Evolutionary conservation across 176 grass and related monocot genomes (phyloP), one percentile per base, ranked within the genome.

Genomic region (Puya raimondii): DNA sequence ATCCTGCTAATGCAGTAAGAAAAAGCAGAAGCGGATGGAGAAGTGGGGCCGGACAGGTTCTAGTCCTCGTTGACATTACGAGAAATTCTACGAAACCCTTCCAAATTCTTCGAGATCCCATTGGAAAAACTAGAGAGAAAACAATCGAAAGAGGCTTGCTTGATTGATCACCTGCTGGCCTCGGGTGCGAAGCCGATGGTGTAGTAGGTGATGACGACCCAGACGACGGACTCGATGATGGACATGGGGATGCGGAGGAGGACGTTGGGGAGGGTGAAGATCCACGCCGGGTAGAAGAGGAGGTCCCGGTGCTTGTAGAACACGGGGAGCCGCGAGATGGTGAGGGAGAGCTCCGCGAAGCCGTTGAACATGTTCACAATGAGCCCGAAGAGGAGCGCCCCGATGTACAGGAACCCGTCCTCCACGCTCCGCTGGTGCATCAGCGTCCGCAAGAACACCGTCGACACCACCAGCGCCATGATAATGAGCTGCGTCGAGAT

Each of bases 291-390:
- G 70, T 93, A 91, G 85, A 99, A 93, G 72, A 88, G 87, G 47
- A 99, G 87, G 72, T 99, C 90, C 29, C 94, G 83, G 72, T 99
- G 94, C 75, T 93, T 99, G 87, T 74, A 99, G 87, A 99, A 99
- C 68, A 99, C 94, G 3, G 87, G 94, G 53, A 99, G 86, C 66
- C 94, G 83, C 69, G 82, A 83, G 48, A 99, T 88, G 57, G 85
- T 67, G n/a, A 99, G 75, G 23, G 94, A 76, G 54, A 99, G 87
- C 87, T 99, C 94, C 54, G 94, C 84, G 68, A 99, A 86, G 50
- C 94, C 94, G 78, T 99, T 99, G 83, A 99, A 99, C 87, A 88
- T 85, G 75, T 99, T 99, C 65, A 93, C 84, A 42, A 99, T 86
- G 66, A 99, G 49, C 16, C 72, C 74, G 65, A 93, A 91, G 15